Percentiles rank a stretch among this genome's conserved stretches.
Evolutionary conservation across 331 rosid genomes (phyloP).

Genomic region (Acacia pycnantha): DNA sequence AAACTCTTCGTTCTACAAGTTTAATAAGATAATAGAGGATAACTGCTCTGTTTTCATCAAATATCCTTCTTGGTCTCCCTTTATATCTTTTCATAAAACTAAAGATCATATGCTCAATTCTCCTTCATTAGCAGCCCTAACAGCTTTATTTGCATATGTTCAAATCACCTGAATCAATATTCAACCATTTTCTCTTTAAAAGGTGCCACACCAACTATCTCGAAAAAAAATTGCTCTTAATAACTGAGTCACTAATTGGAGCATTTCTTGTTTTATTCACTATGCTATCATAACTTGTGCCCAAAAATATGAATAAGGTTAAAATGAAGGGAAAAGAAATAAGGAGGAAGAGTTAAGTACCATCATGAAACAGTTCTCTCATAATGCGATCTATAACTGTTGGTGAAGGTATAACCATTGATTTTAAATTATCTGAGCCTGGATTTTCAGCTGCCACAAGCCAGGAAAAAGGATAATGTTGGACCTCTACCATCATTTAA

Average conservation of each 20-base stretch:
- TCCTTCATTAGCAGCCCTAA: not conserved
- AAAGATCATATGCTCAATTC: not conserved
- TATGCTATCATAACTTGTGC: not conserved
- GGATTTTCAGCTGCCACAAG: conserved; percentile 76
- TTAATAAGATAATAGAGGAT: not conserved
- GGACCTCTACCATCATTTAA: conserved; percentile 7
- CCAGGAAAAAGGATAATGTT: conserved; percentile 23
- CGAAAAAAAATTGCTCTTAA: not conserved
- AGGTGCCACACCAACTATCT: not conserved
- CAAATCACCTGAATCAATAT: not conserved
- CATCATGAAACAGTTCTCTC: conserved; percentile 91
- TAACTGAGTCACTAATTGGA: not conserved
- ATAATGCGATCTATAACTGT: conserved; percentile 83
- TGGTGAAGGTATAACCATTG: conserved; percentile 83
- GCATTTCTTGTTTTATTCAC: not conserved
- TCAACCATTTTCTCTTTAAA: not conserved
- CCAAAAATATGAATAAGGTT: not conserved
- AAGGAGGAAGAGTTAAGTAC: conserved; percentile 36
- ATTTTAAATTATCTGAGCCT: conserved; percentile 62
- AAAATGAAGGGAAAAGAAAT: conserved; percentile 27
- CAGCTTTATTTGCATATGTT: not conserved
- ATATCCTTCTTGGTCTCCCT: not conserved
- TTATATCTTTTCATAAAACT: not conserved
- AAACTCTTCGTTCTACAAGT: not conserved
- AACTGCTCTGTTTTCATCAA: not conserved